These are phyloP conservation scores for Polytolypa hystricis DNA, from an alignment of 2,329 filamentous ascomycete species.

Conservation along the genomic window DNA sequence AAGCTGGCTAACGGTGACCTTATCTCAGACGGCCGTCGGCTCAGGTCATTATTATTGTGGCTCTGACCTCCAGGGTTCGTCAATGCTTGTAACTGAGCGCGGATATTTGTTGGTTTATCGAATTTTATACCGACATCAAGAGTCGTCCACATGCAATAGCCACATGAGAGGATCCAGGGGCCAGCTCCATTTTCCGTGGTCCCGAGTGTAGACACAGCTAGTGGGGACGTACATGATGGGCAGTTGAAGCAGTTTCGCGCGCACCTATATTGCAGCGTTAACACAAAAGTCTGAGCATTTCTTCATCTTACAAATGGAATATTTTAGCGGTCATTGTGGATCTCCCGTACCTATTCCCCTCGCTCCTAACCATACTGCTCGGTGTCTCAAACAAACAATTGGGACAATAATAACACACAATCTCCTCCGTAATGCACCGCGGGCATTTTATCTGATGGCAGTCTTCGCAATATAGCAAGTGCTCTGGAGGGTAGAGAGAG, in stretches of 20 bases:
- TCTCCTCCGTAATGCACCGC: constrained; percentile 83
- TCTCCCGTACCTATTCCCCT: constrained; percentile 69
- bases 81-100: constrained; percentile 63
- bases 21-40: constrained; percentile 19
- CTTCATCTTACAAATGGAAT: too few species aligned
- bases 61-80: constrained; percentile 40
- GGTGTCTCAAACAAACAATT: constrained; percentile 94
- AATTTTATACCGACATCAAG: constrained; percentile 83
- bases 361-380: constrained; percentile 80
- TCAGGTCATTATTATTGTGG: constrained; percentile 28
- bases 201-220: constrained; percentile 63
- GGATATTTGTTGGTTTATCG: constrained; percentile 77
- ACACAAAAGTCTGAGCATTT: neutral
- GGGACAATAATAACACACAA: constrained; percentile 90
- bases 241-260: constrained; percentile 94
- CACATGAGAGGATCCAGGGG: constrained; percentile 72
- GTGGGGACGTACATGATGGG: constrained; percentile 71
- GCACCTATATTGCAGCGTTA: constrained; percentile 46
- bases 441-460: constrained; percentile 94
- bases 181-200: constrained; percentile 37
- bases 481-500: constrained; percentile 83
- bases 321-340: too few species aligned
- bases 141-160: constrained; percentile 88
- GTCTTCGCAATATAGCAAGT: constrained; percentile 93
- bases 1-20: constrained; percentile 29